Evolutionary conservation across 148 eudicot genomes (phyloP), one percentile per base, ranked within the genome.

Genomic region (Nyssa sinensis): DNA sequence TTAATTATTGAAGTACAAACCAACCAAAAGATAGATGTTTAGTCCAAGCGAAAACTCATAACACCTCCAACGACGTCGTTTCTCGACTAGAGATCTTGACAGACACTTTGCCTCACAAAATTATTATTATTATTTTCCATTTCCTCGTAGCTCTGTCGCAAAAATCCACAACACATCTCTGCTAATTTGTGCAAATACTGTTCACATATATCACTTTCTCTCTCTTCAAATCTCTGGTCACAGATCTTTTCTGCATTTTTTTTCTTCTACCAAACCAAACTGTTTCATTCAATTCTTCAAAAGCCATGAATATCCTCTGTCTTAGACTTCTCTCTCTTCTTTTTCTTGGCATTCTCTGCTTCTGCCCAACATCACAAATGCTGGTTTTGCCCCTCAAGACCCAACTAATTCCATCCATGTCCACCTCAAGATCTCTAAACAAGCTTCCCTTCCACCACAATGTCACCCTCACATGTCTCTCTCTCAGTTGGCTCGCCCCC

Each of bases 381-480:
- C 80, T 76, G 31, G 51, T 84, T 53, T 67, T 84, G n/a, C 82
- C 87, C 25, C 77, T 84, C 30, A 84, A 59, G 70, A 69, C 80
- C 28, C 62, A 77, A 65, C 33, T 55, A 68, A 75, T 81, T 32
- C 53, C 74, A 16, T 65, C 74, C 33, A 67, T 39, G 78, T 64
- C 76, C 14, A 57, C 63, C 37, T 70, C 70, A 5, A 51, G 59
- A 28, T 53, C 75, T 0, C 81, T 84, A 32, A 69, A 84, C 82
- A 84, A 74, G 81, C 84, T 84, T 57, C 76, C 39, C 9, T 84
- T 84, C 75, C 80, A 76, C 74, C 87, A 81, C 79, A 84, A 84
- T 51, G 70, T 81, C 71, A 84, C 80, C 68, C 78, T 84, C 65
- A 76, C 87, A n/a, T 3, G 84, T 81, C 68, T 78, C 87, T 10